Evolutionary conservation across 352 stramenopile genomes (phyloP).

Genomic region (Thalassiosira hispida): DNA sequence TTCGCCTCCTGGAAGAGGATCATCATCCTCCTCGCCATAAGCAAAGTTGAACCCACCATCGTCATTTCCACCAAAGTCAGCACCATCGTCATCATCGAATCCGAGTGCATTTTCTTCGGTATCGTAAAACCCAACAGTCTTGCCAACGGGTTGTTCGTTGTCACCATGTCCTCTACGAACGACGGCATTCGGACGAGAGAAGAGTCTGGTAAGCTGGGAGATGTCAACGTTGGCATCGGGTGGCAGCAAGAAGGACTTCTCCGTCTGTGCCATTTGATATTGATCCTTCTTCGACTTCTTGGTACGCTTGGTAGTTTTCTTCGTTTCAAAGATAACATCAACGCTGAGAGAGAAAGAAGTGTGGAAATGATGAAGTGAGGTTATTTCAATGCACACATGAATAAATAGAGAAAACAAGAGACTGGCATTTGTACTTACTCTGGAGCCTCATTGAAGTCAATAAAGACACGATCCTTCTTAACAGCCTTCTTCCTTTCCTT

Average conservation of each 20-base stretch:
- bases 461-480: constrained; percentile 55
- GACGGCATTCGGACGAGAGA: constrained; percentile 71
- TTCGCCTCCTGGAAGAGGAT: constrained; percentile 12
- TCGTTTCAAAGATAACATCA: constrained; percentile 38
- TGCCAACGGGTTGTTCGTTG: constrained; percentile 20
- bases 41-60: constrained; percentile 65
- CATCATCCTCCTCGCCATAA: constrained; percentile 50
- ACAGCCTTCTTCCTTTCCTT: constrained; percentile 52
- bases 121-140: constrained; percentile 55
- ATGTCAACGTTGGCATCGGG: constrained; percentile 69
- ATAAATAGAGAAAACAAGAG: background rate
- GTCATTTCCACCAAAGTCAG: constrained; percentile 47
- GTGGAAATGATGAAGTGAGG: background rate
- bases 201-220: constrained; percentile 69
- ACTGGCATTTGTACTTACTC: background rate
- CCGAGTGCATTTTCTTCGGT: constrained; percentile 50
- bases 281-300: constrained; percentile 49
- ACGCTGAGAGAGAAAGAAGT: constrained; percentile 11
- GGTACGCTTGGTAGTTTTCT: constrained; percentile 35
- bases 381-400: background rate
- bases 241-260: constrained; percentile 74
- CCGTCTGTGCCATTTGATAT: constrained; percentile 65
- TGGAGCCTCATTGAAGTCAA: constrained; percentile 35
- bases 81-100: constrained; percentile 53
- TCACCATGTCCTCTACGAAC: constrained; percentile 11